A percentile compares a stretch with the other conserved stretches of the same genome.
Conservation (phyloP, 305 asterid genomes). For the Fraxinus paxiana region DNA sequence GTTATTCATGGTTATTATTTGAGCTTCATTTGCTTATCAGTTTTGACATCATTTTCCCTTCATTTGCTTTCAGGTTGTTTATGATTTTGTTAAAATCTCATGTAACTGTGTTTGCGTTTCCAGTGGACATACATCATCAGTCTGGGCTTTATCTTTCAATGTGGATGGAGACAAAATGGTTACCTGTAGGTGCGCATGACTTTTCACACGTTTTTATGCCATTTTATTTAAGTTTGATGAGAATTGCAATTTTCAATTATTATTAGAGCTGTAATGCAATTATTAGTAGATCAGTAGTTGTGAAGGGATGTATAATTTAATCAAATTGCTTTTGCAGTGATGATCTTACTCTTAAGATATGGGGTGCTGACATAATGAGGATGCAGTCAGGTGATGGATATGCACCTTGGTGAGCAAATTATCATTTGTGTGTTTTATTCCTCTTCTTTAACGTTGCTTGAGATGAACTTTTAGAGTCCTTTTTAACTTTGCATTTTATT, state of each 20-base stretch:
- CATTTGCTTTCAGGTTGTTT: not conserved
- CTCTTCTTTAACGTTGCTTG: not conserved
- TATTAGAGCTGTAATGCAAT: not conserved
- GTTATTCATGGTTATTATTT: not conserved
- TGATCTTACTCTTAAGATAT: constrained; percentile 43
- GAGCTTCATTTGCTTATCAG: not conserved
- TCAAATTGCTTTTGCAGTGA: constrained; percentile 31
- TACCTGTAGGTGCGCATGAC: constrained; percentile 40
- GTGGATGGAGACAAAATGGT: constrained; percentile 38
- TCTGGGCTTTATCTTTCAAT: constrained; percentile 39
- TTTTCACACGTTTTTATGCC: not conserved
- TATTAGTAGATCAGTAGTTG: not conserved
- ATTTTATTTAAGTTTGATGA: not conserved
- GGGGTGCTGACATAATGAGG: constrained; percentile 30
- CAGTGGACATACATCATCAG: constrained; percentile 39
- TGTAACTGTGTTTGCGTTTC: not conserved
- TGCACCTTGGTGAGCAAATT: constrained; percentile 66
- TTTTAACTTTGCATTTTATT: constrained; percentile 11
- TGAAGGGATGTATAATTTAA: constrained; percentile 19
- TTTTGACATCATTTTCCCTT: not conserved
- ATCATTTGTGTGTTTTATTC: constrained; percentile 12
- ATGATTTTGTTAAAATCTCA: constrained; percentile 15
- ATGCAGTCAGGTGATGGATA: constrained; percentile 27
- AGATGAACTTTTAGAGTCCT: not conserved
- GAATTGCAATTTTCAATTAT: not conserved